phyloP scores from a whole-genome alignment of 2,329 filamentous ascomycete genomes.

The Davidsoniella australis region DNA sequence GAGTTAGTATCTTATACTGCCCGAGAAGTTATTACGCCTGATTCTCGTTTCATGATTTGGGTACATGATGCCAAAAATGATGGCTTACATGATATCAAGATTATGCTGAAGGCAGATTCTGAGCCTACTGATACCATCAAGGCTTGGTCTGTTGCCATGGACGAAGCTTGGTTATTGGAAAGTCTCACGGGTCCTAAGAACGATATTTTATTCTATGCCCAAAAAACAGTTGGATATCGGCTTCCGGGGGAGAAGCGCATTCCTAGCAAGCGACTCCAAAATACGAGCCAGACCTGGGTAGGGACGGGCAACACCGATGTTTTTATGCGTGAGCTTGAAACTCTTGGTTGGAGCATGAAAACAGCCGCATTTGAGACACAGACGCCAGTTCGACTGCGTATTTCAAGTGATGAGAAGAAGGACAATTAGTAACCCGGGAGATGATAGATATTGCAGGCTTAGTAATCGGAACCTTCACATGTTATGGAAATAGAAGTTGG shows the following conservation, averaged over 20 bases:
- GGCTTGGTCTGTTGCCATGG: conserved; percentile 24
- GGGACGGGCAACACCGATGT: conserved; percentile 5
- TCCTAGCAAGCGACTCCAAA: too few relatives aligned
- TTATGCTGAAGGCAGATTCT: conserved; percentile 21
- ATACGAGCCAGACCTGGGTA: background rate
- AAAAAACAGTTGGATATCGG: too few relatives aligned
- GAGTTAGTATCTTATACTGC: conserved; percentile 19
- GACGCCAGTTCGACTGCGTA: conserved; percentile 20
- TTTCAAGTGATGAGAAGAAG: conserved; percentile 5
- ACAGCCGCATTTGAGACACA: conserved; percentile 23
- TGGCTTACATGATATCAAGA: conserved; percentile 18
- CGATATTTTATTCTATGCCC: too few relatives aligned
- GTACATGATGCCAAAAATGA: conserved; percentile 7
- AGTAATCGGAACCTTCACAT: too few relatives aligned
- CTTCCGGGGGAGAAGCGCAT: too few relatives aligned
- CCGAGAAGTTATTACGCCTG: conserved; percentile 18
- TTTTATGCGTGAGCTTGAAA: conserved; percentile 18
- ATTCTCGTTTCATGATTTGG: conserved; percentile 7
- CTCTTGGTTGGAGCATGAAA: conserved; percentile 21
- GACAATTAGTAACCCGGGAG: background rate
- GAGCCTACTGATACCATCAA: conserved; percentile 18
- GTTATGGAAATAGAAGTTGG: too few relatives aligned
- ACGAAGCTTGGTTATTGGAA: conserved; percentile 21
- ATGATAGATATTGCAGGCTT: too few relatives aligned
- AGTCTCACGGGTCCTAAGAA: background rate